phyloP scores from a whole-genome alignment of 1,284 basidiomycete species.

The Pisolithus thermaeus region DNA sequence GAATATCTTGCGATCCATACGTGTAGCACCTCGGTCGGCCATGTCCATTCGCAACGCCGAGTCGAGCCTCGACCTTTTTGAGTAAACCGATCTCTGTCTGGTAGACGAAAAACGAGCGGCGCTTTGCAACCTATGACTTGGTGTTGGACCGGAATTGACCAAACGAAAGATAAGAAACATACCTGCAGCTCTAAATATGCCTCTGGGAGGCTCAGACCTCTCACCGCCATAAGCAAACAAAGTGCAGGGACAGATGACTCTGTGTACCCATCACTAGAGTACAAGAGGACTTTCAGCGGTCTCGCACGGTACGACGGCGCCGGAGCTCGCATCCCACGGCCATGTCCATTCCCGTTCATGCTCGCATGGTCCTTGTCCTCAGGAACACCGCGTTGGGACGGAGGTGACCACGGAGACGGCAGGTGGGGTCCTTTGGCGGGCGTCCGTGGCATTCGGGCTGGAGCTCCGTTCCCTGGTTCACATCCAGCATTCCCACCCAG shows the following conservation, averaged over 20 bases:
- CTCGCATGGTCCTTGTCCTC: neutral
- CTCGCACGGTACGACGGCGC: slow-evolving; percentile 33
- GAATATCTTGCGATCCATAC: slow-evolving; percentile 15
- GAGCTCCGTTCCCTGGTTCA: neutral
- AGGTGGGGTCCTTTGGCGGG: slow-evolving; percentile 7
- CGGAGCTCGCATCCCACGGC: neutral
- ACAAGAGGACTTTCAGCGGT: slow-evolving; percentile 66
- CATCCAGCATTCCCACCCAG: slow-evolving; percentile 15
- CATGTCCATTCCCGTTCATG: slow-evolving; percentile 2
- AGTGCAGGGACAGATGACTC: slow-evolving; percentile 89
- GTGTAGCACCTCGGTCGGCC: slow-evolving; percentile 21
- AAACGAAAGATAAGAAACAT: neutral
- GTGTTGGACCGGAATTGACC: neutral
- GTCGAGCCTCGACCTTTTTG: slow-evolving; percentile 62
- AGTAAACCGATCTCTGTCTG: slow-evolving; percentile 76
- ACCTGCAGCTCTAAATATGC: slow-evolving; percentile 83
- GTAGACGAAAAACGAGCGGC: slow-evolving; percentile 89
- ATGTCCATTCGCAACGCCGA: slow-evolving; percentile 26
- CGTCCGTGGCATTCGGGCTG: slow-evolving; percentile 10
- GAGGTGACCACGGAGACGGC: slow-evolving; percentile 20
- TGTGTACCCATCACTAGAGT: slow-evolving; percentile 82
- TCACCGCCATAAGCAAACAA: slow-evolving; percentile 82
- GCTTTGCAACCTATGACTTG: slow-evolving; percentile 48
- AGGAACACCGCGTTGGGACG: slow-evolving; percentile 10
- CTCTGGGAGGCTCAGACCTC: slow-evolving; percentile 68